A percentile compares a stretch with the other conserved stretches of the same genome.
Evolutionary conservation across 75 land plant genomes (phyloP).

Genomic region (Cupressus sempervirens): DNA sequence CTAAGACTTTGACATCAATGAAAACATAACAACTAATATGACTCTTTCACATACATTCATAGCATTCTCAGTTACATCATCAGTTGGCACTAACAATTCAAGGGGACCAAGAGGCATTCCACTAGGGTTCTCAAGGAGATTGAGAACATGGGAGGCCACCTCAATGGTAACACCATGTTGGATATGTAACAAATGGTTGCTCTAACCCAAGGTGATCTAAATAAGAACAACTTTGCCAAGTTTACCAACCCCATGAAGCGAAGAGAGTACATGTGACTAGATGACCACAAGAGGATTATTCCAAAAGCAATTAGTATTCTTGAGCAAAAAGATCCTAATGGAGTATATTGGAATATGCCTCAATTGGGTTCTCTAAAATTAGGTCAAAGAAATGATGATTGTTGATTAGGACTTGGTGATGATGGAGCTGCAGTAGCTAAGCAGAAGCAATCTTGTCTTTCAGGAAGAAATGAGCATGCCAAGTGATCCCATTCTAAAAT

Average conservation of each 20-base stretch:
- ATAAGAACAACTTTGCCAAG: conserved; percentile 32
- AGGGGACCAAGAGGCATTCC: too few species aligned
- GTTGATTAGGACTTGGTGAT: conserved; percentile 13
- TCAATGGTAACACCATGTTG: too few species aligned
- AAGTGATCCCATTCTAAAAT: conserved; percentile 14
- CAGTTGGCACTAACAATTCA: too few species aligned
- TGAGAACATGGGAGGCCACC: too few species aligned
- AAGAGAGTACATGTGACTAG: conserved; percentile 84
- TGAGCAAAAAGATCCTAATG: conserved; percentile 39
- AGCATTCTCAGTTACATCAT: too few species aligned
- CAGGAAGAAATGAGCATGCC: neutral
- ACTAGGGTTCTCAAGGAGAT: too few species aligned
- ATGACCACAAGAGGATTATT: conserved; percentile 92
- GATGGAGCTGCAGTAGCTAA: conserved; percentile 19
- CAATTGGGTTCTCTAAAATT: conserved; percentile 24
- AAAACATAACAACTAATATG: too few species aligned
- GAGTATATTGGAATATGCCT: conserved; percentile 8
- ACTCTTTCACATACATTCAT: too few species aligned
- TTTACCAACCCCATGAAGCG: conserved; percentile 82
- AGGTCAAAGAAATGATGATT: conserved; percentile 25
- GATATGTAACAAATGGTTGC: too few species aligned
- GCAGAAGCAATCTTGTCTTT: conserved; percentile 17
- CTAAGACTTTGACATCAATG: too few species aligned
- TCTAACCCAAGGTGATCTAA: conserved; percentile 32
- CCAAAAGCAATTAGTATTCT: conserved; percentile 90